Conservation (phyloP, 148 eudicot species). For the Nyssa sinensis region DNA sequence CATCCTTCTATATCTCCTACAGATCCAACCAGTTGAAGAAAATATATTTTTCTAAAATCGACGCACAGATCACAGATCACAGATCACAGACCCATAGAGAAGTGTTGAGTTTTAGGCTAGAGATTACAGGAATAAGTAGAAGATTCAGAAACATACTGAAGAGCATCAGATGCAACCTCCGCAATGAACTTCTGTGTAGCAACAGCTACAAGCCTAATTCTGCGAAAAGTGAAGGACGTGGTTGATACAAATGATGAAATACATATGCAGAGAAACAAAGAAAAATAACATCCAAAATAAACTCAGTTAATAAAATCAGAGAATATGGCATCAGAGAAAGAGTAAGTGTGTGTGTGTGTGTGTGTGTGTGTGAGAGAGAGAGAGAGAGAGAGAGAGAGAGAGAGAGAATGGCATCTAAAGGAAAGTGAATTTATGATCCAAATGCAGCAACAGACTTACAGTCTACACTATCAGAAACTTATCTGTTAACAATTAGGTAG, state of each 20-base stretch:
- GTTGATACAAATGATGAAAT: not conserved
- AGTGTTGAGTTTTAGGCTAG: not conserved
- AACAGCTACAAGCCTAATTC: conserved; percentile 87
- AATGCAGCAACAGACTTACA: too few relatives aligned
- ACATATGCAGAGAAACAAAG: not conserved
- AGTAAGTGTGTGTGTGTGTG: too few relatives aligned
- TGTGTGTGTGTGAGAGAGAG: too few relatives aligned
- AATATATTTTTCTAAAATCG: too few relatives aligned
- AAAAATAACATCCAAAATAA: not conserved
- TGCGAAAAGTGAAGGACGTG: conserved; percentile 25
- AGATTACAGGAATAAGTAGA: not conserved
- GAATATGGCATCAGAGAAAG: conserved; percentile 1
- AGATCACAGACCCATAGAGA: not conserved
- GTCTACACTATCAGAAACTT: too few relatives aligned
- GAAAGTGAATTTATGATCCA: too few relatives aligned
- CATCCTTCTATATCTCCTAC: too few relatives aligned
- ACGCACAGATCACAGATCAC: too few relatives aligned
- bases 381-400: too few relatives aligned
- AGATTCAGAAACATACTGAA: conserved; percentile 57
- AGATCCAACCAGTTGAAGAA: too few relatives aligned
- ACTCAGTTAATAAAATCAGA: conserved; percentile 1
- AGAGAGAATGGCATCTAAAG: too few relatives aligned
- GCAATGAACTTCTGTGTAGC: conserved; percentile 92
- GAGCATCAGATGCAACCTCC: conserved; percentile 89
- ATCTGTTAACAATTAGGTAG: too few relatives aligned